A percentile compares a stretch with the other conserved stretches of the same genome.
Evolutionary conservation across 1,139 yeast species (phyloP).

Genomic region (Hemisphaericaspora lyxosophila): DNA sequence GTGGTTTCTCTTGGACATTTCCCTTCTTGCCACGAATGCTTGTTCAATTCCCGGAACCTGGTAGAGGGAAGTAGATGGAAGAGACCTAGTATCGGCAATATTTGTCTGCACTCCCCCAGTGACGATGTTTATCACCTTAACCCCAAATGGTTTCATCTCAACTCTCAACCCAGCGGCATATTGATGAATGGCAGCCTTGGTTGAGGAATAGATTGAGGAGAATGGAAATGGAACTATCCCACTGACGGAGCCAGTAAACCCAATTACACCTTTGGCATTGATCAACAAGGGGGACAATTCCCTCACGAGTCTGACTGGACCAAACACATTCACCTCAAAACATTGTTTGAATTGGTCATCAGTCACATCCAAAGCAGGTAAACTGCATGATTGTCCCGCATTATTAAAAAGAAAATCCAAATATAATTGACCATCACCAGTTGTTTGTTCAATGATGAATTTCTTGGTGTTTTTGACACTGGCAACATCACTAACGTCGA

Average conservation of each 20-base stretch:
- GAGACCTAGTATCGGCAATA: constrained; percentile 50
- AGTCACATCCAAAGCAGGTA: constrained; percentile 68
- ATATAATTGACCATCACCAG: constrained; percentile 48
- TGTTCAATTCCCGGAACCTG: constrained; percentile 48
- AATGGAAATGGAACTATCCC: constrained; percentile 72
- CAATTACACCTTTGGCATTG: constrained; percentile 67
- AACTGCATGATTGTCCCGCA: constrained; percentile 61
- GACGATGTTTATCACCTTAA: constrained; percentile 52
- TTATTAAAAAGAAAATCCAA: constrained; percentile 54
- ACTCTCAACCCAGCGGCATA: constrained; percentile 61
- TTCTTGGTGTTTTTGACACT: constrained; percentile 49
- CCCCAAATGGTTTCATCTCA: constrained; percentile 73
- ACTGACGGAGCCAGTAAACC: constrained; percentile 73
- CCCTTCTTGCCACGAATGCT: constrained; percentile 52
- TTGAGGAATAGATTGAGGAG: constrained; percentile 64
- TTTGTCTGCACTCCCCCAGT: constrained; percentile 65
- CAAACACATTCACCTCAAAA: constrained; percentile 68
- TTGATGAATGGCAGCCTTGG: constrained; percentile 75
- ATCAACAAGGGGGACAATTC: constrained; percentile 60
- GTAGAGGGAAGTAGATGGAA: constrained; percentile 58
- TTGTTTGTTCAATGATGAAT: constrained; percentile 29
- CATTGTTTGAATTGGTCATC: constrained; percentile 56
- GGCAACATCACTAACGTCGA: constrained; percentile 49
- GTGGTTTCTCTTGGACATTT: constrained; percentile 57
- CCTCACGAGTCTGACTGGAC: constrained; percentile 62